Conservation (phyloP, 345 rosid genomes). For the Boechera retrofracta region DNA sequence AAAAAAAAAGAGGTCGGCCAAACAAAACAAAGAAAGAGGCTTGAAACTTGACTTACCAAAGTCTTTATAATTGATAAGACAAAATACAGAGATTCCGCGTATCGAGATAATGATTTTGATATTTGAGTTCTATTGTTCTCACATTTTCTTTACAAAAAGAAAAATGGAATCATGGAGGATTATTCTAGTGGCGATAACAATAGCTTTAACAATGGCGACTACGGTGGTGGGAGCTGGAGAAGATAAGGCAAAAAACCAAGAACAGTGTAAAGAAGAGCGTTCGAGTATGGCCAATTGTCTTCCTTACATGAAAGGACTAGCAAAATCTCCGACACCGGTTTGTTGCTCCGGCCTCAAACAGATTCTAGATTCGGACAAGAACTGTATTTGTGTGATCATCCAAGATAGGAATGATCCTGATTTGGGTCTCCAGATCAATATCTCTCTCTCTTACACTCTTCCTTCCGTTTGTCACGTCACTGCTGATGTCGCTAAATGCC, state of each 20-base stretch:
- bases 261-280: constrained; percentile 63
- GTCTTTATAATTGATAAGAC: neutral
- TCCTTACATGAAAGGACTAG: constrained; percentile 73
- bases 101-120: constrained; percentile 19
- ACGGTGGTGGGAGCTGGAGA: constrained; percentile 37
- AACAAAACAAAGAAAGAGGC: neutral
- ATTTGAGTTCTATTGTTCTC: constrained; percentile 14
- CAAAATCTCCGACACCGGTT: constrained; percentile 75
- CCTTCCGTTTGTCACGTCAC: constrained; percentile 68
- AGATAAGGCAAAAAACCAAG: constrained; percentile 58
- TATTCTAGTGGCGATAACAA: constrained; percentile 1
- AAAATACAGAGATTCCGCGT: neutral
- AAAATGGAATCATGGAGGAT: constrained; percentile 32
- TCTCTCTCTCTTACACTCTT: constrained; percentile 66
- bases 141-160: neutral
- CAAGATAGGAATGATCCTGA: constrained; percentile 75
- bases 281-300: constrained; percentile 69
- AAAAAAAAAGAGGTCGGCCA: neutral
- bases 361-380: constrained; percentile 58
- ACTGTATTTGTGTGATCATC: constrained; percentile 72
- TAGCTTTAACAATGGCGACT: constrained; percentile 3
- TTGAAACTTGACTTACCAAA: neutral
- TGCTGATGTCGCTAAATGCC: constrained; percentile 71
- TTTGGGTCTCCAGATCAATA: constrained; percentile 71
- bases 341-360: constrained; percentile 78